Evolutionary conservation across 768 basidiomycete species (phyloP), one percentile per base, ranked within the genome.

Genomic region (Scleroderma bovista): DNA sequence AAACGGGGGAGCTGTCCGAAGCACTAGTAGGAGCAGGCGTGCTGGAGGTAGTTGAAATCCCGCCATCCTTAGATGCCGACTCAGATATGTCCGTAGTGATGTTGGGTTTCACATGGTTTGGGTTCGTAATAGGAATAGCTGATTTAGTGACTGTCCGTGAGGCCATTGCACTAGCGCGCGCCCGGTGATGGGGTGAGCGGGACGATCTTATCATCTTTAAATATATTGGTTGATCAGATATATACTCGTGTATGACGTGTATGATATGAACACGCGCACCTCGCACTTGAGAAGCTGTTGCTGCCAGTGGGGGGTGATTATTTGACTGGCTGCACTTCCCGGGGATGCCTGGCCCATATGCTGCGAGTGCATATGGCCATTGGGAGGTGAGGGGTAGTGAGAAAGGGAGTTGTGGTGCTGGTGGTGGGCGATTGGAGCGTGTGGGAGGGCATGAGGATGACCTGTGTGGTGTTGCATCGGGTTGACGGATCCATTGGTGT

Each of bases 101-200:
- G 48, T 37, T 50, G 24, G 77, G 75, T 61, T 80, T 81, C 61
- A 80, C 69, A 47, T 74, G 72, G 57, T 92, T 94, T 17, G 94
- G 93, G 67, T 97, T 91, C 51, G 88, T 86, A 66, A 95, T 97
- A 40, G 90, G 82, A 53, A 96, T 88, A 36, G 91, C 89, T 26
- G 88, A 80, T 70, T 92, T 94, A 37, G 88, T 74, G 52, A 88
- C 79, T 15, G 86, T 88, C 42, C 96, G 82, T 17, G 90, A 87
- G 32, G 93, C 90, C 78, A 97, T 86, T 44, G 93, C 93, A 52
- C 88, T 94, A n/a, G 92, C 87, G 43, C 94, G 80, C 12, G 96
- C 96, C 47, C 95, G 85, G 63, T 96, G 93, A 66, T 97, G 93
- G 0, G 93, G 91, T 3, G 89, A 86, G 50, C 87, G 83, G 22